Evolutionary conservation across 495 filamentous ascomycete species (phyloP), one percentile per base, ranked within the genome.

Genomic region (Hypoxylon trugodes): DNA sequence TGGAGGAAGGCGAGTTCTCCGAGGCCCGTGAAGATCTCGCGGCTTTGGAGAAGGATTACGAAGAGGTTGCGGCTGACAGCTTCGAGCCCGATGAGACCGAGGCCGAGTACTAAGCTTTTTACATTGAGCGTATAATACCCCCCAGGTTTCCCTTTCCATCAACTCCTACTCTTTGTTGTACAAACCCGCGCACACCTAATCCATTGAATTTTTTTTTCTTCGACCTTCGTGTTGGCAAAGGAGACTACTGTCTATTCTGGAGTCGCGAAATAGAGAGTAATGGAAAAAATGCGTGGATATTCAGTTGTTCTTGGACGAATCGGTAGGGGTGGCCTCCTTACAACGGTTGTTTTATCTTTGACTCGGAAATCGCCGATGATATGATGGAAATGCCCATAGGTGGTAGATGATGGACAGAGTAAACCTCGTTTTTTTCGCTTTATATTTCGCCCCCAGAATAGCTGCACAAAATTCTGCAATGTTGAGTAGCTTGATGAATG

Each of bases 1-100:
- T 96, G 92, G 92, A 96, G 81, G 92, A 96, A 74, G 92, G 92
- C 65, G 92, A 96, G 78, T 96, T 96, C 79, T 89, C 86, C 54
- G 92, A 96, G 81, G 92, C 92, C 41, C 86, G 92, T 50, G 92
- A 96, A 82, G 92, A 96, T 73, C 80, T 96, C 52, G 92, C 92
- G 51, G 92, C 92, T 47, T 82, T 96, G 26, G 89, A 91, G 84
- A 92, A 89, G 85, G 92, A 96, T 70, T 96, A 96, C 73, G 92
- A 95, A 76, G 92, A 96, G 80, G 92, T 96, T 68, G 91, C 90
- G 51, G 84, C 82, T 63, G 92, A 96, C 74, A 82, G 79, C 64
- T 66, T 82, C 46, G 86, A 90, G 8, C 71, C 68, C 12, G 91
- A 89, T 33, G 87, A 82, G 49, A 83, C 77, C 38, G 89, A 87